Percentiles rank a stretch among this genome's conserved stretches.
Evolutionary conservation across 805 yeast genomes (phyloP).

Genomic region (Candida montana): DNA sequence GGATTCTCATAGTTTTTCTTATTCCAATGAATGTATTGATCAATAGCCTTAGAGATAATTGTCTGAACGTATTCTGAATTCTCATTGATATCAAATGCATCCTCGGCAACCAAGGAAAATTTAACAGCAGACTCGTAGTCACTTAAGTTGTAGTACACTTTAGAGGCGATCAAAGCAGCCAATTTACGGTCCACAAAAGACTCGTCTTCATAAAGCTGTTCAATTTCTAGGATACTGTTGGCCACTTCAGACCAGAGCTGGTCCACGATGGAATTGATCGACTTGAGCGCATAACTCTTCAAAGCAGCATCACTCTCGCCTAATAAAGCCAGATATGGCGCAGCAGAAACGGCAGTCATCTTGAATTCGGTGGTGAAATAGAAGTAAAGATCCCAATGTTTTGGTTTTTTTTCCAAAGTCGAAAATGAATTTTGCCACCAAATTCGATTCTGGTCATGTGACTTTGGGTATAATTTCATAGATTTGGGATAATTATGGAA

Average conservation of each 20-base stretch:
- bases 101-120: slow-evolving; percentile 81
- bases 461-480: not conserved
- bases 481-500: not conserved
- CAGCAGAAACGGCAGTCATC: slow-evolving; percentile 57
- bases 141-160: slow-evolving; percentile 86
- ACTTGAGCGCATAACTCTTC: slow-evolving; percentile 77
- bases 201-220: slow-evolving; percentile 84
- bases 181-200: slow-evolving; percentile 68
- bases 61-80: slow-evolving; percentile 88
- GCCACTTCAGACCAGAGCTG: slow-evolving; percentile 98
- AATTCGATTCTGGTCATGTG: slow-evolving; percentile 2
- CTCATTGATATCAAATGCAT: slow-evolving; percentile 68
- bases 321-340: slow-evolving; percentile 85
- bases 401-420: not conserved
- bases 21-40: slow-evolving; percentile 65
- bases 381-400: not conserved
- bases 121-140: slow-evolving; percentile 88
- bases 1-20: slow-evolving; percentile 41
- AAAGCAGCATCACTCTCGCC: slow-evolving; percentile 74
- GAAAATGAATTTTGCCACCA: slow-evolving; percentile 11
- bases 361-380: not conserved
- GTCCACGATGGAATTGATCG: slow-evolving; percentile 78
- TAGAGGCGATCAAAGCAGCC: slow-evolving; percentile 91
- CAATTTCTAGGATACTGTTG: slow-evolving; percentile 80
- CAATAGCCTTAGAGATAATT: slow-evolving; percentile 88